Evolutionary conservation across 2,329 filamentous ascomycete species (phyloP).

Genomic region (Polychaeton citri): DNA sequence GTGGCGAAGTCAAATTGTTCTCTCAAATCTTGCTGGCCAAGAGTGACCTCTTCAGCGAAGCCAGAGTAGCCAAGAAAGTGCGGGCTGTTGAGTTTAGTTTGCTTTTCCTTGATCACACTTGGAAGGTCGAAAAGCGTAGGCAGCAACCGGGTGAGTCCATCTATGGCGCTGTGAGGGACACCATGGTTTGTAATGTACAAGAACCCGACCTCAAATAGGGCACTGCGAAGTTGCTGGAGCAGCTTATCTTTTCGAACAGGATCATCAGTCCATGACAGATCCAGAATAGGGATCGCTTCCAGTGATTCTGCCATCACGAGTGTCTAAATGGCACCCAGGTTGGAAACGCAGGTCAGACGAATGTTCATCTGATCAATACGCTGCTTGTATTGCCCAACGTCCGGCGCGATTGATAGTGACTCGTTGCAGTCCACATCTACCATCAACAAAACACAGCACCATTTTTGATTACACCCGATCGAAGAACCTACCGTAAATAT

Average conservation of each 20-base stretch:
- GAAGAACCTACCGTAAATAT: no score
- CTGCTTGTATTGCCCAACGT: no score
- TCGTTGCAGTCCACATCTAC: no score
- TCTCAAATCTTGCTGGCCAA: constrained; percentile 36
- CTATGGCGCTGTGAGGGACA: constrained; percentile 24
- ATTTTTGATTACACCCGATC: no score
- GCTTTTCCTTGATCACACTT: constrained; percentile 22
- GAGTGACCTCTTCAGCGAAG: constrained; percentile 43
- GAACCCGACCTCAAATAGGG: constrained; percentile 40
- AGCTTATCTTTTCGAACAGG: constrained; percentile 23
- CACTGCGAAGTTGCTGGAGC: constrained; percentile 31
- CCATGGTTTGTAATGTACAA: constrained; percentile 40
- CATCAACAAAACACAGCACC: no score
- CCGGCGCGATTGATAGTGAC: no score
- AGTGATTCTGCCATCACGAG: no score
- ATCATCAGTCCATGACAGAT: constrained; percentile 32
- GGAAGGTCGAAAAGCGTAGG: constrained; percentile 33
- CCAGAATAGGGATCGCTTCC: constrained; percentile 38
- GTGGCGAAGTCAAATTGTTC: constrained; percentile 51
- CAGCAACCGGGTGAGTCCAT: constrained; percentile 27
- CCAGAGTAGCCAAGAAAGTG: constrained; percentile 49
- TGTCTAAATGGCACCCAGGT: no score
- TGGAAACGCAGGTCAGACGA: no score
- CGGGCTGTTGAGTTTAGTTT: constrained; percentile 40
- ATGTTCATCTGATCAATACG: no score